A percentile compares a stretch with the other conserved stretches of the same genome.
These are phyloP conservation scores for Neostapfia colusana DNA, from an alignment of 176 grass and related monocot species.

Conservation along the genomic window DNA sequence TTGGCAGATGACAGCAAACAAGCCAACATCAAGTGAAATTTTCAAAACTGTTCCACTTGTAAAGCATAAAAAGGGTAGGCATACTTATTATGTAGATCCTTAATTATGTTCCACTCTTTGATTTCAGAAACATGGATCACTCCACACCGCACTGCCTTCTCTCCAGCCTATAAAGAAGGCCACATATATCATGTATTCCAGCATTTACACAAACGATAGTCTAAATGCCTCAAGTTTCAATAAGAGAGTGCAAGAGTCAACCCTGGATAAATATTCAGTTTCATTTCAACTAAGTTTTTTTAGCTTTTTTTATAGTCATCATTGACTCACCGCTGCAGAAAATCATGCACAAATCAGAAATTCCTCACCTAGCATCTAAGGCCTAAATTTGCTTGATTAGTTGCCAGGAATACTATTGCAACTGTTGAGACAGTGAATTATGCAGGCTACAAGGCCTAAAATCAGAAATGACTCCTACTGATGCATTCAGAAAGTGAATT, in stretches of 20 bases:
- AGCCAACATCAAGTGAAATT: slow-evolving; percentile 18
- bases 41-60: neutral
- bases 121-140: slow-evolving; percentile 64
- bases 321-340: neutral
- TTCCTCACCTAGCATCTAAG: neutral
- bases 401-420: neutral
- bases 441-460: neutral
- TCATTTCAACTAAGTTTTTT: neutral
- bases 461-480: slow-evolving; percentile 15
- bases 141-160: slow-evolving; percentile 83
- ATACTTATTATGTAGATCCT: slow-evolving; percentile 78
- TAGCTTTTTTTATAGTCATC: neutral
- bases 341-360: slow-evolving; percentile 8
- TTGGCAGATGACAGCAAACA: slow-evolving; percentile 37
- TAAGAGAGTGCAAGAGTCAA: neutral
- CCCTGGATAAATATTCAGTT: neutral
- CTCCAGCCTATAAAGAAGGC: slow-evolving; percentile 62
- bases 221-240: neutral
- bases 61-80: slow-evolving; percentile 11
- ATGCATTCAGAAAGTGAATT: slow-evolving; percentile 26
- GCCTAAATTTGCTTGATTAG: neutral
- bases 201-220: neutral
- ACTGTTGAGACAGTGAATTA: neutral
- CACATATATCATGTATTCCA: slow-evolving; percentile 16
- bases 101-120: slow-evolving; percentile 62